These are phyloP conservation scores for grape (Vitis vinifera) DNA, from an alignment of 164 flowering plant genomes.

Conservation along the genomic window DNA sequence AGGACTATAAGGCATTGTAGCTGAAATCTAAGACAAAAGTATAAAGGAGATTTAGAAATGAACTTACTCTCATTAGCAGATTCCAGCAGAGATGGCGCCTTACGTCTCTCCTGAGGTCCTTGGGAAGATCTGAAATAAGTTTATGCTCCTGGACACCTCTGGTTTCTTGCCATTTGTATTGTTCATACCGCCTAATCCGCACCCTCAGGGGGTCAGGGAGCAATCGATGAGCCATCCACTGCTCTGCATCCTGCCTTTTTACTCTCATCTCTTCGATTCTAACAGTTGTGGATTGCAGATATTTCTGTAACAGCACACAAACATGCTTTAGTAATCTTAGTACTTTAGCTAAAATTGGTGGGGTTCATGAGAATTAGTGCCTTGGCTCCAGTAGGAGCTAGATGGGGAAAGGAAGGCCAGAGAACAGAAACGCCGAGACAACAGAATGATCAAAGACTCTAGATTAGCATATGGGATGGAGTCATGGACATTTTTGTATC, in stretches of 20 bases:
- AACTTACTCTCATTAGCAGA: slow-evolving; percentile 36
- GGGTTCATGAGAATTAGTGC: no score
- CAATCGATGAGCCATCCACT: slow-evolving; percentile 50
- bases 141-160: slow-evolving; percentile 44
- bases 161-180: slow-evolving; percentile 52
- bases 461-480: no score
- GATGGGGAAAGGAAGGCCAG: no score
- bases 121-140: slow-evolving; percentile 38
- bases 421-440: no score
- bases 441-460: no score
- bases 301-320: slow-evolving; percentile 25
- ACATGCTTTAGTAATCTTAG: slow-evolving; percentile 3
- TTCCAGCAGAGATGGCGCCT: slow-evolving; percentile 42
- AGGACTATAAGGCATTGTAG: background rate
- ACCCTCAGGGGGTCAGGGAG: slow-evolving; percentile 38
- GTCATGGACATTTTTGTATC: no score
- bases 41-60: background rate
- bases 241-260: slow-evolving; percentile 40
- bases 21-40: background rate
- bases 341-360: background rate
- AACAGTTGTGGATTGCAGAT: slow-evolving; percentile 37
- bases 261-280: slow-evolving; percentile 50
- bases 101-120: slow-evolving; percentile 41
- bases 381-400: no score
- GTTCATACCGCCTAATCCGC: slow-evolving; percentile 41